Evolutionary conservation across 2,329 filamentous ascomycete species (phyloP), one percentile per base, ranked within the genome.

Genomic region (Epicoccum nigrum): DNA sequence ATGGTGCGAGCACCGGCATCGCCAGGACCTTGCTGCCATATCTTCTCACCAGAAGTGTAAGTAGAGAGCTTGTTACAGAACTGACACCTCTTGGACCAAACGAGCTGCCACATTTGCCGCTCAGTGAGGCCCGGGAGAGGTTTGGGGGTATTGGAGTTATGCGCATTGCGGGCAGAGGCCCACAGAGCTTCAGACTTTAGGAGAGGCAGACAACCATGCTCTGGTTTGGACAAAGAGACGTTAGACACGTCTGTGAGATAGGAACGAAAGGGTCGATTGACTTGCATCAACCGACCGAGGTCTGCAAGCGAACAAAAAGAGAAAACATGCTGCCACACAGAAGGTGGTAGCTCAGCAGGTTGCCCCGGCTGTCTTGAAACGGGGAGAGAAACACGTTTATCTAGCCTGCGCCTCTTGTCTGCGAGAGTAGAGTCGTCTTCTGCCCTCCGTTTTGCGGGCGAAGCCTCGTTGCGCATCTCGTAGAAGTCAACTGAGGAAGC

Each of bases 101-200:
- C 79, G 42, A 94, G 76, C 64, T 82, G 83, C 83, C 90, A 91
- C 88, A 92, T 92, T 33, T 87, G 83, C 58, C 89, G 76, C 71
- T 94, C 90, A 33, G 83, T 83, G 67, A 81, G 83, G 51, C 79
- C 81, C 44, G 77, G 75, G 41, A 93, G 77, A 21, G 89, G 89
- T 48, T 80, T 79, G 38, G 90, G 90, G 77, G 92, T 84, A 59
- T 81, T 81, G 20, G 84, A 84, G 75, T 83, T 83, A 69, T 84
- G 86, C 16, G 77, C 74, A 62, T 85, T 85, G 65, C 89, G 83
- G 62, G 89, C 88, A 59, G 79, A 76, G 67, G 82, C 82, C 89
- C 89, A 93, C 63, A 93, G 85, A 39, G 76, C 74, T 66, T 90
- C 83, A 63, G 87, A 83, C 65, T 82, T 81, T 61, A 81, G 63